Evolutionary conservation across 768 basidiomycete genomes (phyloP), one percentile per base, ranked within the genome.

Genomic region (Phallus indusiatus): DNA sequence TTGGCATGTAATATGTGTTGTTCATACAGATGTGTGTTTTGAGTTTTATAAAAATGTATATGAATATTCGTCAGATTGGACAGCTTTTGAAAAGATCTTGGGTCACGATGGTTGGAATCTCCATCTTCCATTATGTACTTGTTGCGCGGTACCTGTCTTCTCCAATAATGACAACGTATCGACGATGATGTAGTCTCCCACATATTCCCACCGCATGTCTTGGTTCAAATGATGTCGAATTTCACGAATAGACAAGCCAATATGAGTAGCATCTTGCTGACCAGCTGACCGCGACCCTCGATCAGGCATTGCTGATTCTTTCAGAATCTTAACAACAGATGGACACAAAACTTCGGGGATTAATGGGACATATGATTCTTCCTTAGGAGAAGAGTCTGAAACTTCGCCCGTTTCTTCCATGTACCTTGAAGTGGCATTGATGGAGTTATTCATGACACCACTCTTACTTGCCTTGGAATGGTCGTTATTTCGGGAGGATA

Each of bases 281-380:
- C 59, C 28, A 55, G 22, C 62, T 33, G 60, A 58, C 46, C 49
- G 18, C 18, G 51, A 54, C 21, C 18, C 53, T 53, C 48, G 53
- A 47, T 9, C 34, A 47, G 6, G 62, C 55, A 21, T 28, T 34
- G 71, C 67, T 35, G 81, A 65, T 21, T 67, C 67, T 36, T 62
- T 60, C 47, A 88, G 75, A 0, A 78, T 76, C 5, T 69, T 67
- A 53, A 78, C 75, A 16, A 86, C 79, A 47, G 75, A 67, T 12
- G 63, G 65, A 0, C 78, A 76, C 22, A 90, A 68, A 36, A 80
- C 76, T 5, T 64, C 67, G 0, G 83, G 70, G 17, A 81, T 83
- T 20, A 89, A 74, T 1, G 86, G 74, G 18, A 86, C 67, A 61
- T 88, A 91, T 0, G 82, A 78, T 64, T 88, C 85, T 64, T 91